Evolutionary conservation across 2,329 filamentous ascomycete genomes (phyloP).

Genomic region (Thielaviopsis euricoi): DNA sequence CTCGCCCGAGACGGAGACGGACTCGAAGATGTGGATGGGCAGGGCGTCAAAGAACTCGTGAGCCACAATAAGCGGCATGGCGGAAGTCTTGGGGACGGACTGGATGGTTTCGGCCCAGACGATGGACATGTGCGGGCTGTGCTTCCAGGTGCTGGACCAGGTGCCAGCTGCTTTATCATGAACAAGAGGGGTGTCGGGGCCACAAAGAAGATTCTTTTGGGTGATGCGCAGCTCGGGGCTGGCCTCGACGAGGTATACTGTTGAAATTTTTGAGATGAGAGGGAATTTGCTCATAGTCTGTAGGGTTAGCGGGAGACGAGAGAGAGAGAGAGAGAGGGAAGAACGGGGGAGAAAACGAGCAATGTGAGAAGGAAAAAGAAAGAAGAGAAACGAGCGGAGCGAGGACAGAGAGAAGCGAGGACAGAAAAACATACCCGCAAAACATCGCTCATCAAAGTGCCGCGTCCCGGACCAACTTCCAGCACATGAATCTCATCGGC

Average conservation of each 20-base stretch:
- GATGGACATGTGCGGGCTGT: constrained; percentile 45
- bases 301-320: neutral
- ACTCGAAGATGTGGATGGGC: constrained; percentile 88
- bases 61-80: constrained; percentile 77
- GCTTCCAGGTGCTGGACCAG: neutral
- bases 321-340: constrained; percentile 5
- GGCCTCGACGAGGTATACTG: constrained; percentile 92
- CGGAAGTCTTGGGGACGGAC: constrained; percentile 52
- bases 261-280: constrained; percentile 58
- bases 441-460: constrained; percentile 95
- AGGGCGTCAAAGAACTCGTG: constrained; percentile 98
- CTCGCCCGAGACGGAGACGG: constrained; percentile 33
- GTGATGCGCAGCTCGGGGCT: constrained; percentile 59
- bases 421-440: constrained; percentile 47
- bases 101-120: constrained; percentile 84
- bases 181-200: constrained; percentile 45
- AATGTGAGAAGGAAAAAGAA: constrained; percentile 8
- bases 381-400: neutral
- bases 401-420: constrained; percentile 3
- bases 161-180: constrained; percentile 15
- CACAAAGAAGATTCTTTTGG: constrained; percentile 72
- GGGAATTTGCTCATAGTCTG: constrained; percentile 77
- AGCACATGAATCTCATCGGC: constrained; percentile 65
- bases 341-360: no score
- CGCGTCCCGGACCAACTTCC: constrained; percentile 84